Base-by-base conservation (phyloP, 345 rosid genomes). In the Corchorus olitorius region DNA sequence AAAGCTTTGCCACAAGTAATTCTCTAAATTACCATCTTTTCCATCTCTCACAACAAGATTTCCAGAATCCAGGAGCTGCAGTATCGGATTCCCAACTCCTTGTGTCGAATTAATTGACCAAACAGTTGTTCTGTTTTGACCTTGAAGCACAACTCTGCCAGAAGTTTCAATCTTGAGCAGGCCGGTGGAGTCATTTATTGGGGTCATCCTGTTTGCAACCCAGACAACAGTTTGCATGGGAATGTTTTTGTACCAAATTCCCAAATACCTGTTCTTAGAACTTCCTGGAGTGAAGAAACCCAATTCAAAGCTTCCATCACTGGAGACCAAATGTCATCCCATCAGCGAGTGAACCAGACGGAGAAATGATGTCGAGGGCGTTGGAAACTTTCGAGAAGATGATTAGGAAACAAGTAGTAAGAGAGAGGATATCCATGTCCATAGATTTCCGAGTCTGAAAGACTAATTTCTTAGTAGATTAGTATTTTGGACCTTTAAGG, bases 1-100 rank as follows among this genome's bases (percentile, higher is more conserved):
- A 49, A 88, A 88, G 65, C 89, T 85, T 72, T 86, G 86, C 89
- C 89, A 86, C 17, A 86, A 27, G 17, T 49, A 68, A 68, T 63
- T 37, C n/a, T 6, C 45, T 43, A 22, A 50, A 9, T 45, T 37
- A 27, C 35, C 67, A 27, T 27, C 27, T 27, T 27, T 27, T 27
- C 1, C 27, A 22, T 82, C 84, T 56, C 53, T 82, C 0, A 86
- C 56, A 16, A 86, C 78, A 1, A 88, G 81, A 49, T 88, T 86
- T 34, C 89, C 91, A 0, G 86, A 22, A 22, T 82, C 84, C 54
- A 84, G 39, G 49, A 88, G 75, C 84, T 81, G 87, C 14, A 77
- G 69, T 27, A 85, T 75, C 19, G 84, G 87, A 65, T 69, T 69
- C 13, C 7, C 9, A 22, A 10, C 43, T 27, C 27, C 27, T 62